Evolutionary conservation across 495 filamentous ascomycete genomes (phyloP).

Genomic region (Hypomontagnella submonticulosa): DNA sequence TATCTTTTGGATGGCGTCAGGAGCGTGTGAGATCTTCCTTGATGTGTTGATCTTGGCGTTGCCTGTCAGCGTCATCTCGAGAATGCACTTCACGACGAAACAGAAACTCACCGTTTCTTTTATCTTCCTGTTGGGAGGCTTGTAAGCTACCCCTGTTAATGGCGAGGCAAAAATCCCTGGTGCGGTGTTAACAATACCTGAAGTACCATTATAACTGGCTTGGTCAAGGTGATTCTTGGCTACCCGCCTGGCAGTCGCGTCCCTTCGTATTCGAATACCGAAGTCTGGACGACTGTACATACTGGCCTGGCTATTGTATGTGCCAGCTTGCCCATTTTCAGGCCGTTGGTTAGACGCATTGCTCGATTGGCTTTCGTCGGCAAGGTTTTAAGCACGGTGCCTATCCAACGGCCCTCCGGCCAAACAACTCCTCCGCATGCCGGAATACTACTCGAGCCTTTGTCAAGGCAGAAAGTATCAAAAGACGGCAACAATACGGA

Average conservation of each 20-base stretch:
- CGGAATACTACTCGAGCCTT: no score
- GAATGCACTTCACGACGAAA: neutral
- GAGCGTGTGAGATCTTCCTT: conserved; percentile 10
- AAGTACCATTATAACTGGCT: conserved; percentile 33
- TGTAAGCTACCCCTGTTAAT: no score
- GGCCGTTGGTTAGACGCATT: conserved; percentile 12
- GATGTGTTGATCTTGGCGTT: conserved; percentile 19
- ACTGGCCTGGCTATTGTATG: conserved; percentile 29
- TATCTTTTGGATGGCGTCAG: conserved; percentile 8
- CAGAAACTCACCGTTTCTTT: neutral
- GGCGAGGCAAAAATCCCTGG: neutral
- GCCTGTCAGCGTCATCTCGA: conserved; percentile 16
- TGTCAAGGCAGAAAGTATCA: no score
- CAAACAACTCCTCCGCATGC: no score
- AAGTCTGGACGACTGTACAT: conserved; percentile 30
- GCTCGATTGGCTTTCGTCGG: neutral
- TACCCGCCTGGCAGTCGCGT: conserved; percentile 16
- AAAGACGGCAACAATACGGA: no score
- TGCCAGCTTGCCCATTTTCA: conserved; percentile 30
- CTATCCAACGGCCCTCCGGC: neutral
- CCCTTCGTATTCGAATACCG: conserved; percentile 25
- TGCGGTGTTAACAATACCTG: conserved; percentile 12
- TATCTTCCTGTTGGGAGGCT: conserved; percentile 15
- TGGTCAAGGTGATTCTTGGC: conserved; percentile 17
- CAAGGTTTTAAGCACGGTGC: neutral